Evolutionary conservation across 1,284 basidiomycete genomes (phyloP), one percentile per base, ranked within the genome.

Genomic region (Boletus calvinii): DNA sequence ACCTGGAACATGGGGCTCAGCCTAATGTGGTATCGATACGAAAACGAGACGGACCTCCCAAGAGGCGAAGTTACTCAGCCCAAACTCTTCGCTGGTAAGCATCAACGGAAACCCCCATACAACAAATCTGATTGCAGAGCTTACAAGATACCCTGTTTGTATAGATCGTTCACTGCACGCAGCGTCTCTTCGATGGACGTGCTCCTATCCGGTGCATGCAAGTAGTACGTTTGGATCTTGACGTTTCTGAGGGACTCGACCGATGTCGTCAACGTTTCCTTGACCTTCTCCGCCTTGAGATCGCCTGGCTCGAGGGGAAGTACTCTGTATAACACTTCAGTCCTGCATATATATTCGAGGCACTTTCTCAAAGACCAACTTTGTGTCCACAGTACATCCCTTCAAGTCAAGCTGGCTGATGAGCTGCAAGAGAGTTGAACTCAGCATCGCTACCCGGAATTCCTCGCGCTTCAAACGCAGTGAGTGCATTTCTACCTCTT

Each of bases 61-160:
- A 18, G 74, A 63, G 0, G 66, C 58, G 52, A 66, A 78, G 56
- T 76, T 77, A 46, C 71, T 75, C 41, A 76, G 44, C 7, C 76
- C 77, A 38, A 78, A 72, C 3, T 69, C 69, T 54, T 78, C 68
- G 47, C 74, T 77, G 13, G 37, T 34, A 48, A 65, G 20, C n/a
- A 34, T 30, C 26, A 44, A 31, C 26, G 31, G 53, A 37, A 20
- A 18, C 17, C 2, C n/a, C 35, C 46, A 38, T 24, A 37, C n/a
- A 11, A 18, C 36, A 6, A 46, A 22, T 17, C 6, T 4, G 18
- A 26, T 5, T 11, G 13, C 15, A 11, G 22, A 17, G 58, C 73
- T 60, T 46, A 76, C 73, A 75, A 76, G 22, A 64, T 57, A 0
- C 72, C 74, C 44, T 74, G 64, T 53, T 72, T 68, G 61, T 77